Evolutionary conservation across 129 eudicot genomes (phyloP).

Genomic region (Dittrichia graveolens): DNA sequence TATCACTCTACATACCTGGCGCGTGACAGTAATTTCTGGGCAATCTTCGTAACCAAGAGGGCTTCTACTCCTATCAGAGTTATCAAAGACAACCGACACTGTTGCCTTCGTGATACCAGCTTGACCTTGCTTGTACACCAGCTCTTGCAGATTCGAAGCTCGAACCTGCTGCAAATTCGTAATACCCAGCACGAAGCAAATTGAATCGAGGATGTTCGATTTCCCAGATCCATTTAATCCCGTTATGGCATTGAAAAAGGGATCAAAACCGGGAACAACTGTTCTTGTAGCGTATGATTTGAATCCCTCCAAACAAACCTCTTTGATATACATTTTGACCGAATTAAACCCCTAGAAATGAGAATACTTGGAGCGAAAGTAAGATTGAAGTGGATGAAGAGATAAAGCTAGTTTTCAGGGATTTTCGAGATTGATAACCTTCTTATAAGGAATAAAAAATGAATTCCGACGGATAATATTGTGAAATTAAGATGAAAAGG

Average conservation of each 20-base stretch:
- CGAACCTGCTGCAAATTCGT: slow-evolving; percentile 97
- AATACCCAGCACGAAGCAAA: slow-evolving; percentile 93
- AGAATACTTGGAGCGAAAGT: background rate
- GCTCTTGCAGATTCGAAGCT: slow-evolving; percentile 95
- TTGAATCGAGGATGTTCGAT: slow-evolving; percentile 95
- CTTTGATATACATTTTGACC: slow-evolving; percentile 73
- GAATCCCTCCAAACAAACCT: slow-evolving; percentile 89
- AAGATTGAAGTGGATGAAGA: background rate
- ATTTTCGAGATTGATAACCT: slow-evolving; percentile 40
- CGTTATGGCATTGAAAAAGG: slow-evolving; percentile 91
- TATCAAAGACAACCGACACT: slow-evolving; percentile 91
- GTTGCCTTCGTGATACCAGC: slow-evolving; percentile 99
- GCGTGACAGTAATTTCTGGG: slow-evolving; percentile 90
- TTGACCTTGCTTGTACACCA: slow-evolving; percentile 98
- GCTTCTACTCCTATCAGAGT: slow-evolving; percentile 79
- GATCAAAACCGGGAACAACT: slow-evolving; percentile 93
- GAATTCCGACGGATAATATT: background rate
- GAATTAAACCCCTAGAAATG: slow-evolving; percentile 19
- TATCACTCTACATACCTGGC: slow-evolving; percentile 63
- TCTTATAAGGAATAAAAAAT: background rate
- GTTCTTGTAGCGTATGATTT: slow-evolving; percentile 97
- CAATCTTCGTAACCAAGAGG: slow-evolving; percentile 95
- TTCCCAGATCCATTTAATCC: slow-evolving; percentile 98
- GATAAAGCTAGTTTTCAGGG: background rate
- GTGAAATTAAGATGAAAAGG: background rate